These are phyloP conservation scores for Cercospora brassicicola DNA, from an alignment of 2,329 filamentous ascomycete genomes.

Conservation along the genomic window DNA sequence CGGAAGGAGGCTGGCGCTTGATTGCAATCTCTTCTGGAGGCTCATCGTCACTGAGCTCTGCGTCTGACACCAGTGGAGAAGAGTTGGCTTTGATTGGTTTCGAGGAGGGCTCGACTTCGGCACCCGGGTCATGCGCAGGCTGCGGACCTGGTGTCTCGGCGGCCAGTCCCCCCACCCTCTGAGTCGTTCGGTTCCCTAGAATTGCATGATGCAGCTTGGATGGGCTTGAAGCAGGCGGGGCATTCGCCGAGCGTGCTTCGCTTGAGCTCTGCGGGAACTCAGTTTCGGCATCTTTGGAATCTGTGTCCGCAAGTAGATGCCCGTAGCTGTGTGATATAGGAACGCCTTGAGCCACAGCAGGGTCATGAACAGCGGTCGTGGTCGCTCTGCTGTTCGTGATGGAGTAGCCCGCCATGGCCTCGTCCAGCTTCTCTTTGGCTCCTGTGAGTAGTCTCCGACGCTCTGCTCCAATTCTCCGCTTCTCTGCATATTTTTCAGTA, in stretches of 20 bases:
- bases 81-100: background rate
- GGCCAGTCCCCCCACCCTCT: background rate
- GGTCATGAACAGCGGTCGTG: background rate
- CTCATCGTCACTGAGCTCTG: slow-evolving; percentile 17
- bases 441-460: slow-evolving; percentile 38
- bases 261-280: background rate
- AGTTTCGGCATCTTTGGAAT: background rate
- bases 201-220: background rate
- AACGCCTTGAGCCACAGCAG: background rate
- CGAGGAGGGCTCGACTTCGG: background rate
- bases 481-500: slow-evolving; percentile 52
- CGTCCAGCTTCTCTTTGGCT: slow-evolving; percentile 21
- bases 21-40: slow-evolving; percentile 44
- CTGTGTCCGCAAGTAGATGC: background rate
- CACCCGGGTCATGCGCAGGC: background rate
- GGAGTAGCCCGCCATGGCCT: background rate
- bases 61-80: background rate
- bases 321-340: background rate
- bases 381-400: background rate
- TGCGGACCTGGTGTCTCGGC: background rate
- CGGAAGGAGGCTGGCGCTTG: slow-evolving; percentile 30
- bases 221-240: background rate
- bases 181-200: background rate
- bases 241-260: background rate
- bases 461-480: slow-evolving; percentile 34